A percentile compares a stretch with the other conserved stretches of the same genome.
Conservation (phyloP, 345 rosid genomes). For the Citrus maxima region DNA sequence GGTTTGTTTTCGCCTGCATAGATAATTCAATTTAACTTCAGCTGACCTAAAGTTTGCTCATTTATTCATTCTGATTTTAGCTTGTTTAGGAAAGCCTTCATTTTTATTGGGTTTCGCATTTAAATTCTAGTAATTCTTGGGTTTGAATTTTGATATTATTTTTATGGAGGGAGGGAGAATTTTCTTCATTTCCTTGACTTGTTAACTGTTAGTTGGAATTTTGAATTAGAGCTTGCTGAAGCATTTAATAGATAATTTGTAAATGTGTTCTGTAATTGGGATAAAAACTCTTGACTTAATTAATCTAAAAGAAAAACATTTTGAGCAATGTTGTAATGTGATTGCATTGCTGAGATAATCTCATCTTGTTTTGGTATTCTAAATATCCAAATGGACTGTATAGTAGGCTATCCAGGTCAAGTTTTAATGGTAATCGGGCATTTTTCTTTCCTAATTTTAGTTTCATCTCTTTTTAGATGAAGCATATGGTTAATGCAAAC, state of each 20-base stretch:
- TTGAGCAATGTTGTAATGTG: background rate
- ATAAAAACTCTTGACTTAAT: background rate
- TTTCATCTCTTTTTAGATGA: no score
- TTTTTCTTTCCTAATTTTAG: no score
- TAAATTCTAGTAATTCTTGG: background rate
- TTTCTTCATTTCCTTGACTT: background rate
- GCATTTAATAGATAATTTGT: background rate
- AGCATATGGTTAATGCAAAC: no score
- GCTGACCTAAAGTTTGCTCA: background rate
- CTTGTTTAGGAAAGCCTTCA: background rate
- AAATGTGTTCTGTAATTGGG: background rate
- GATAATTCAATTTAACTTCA: slow-evolving; percentile 27
- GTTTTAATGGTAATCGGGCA: no score
- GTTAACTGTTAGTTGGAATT: no score
- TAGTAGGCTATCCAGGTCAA: no score
- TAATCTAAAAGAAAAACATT: background rate
- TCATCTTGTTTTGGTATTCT: no score
- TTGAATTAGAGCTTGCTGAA: background rate
- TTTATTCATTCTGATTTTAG: background rate
- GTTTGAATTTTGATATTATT: background rate
- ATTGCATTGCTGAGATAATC: no score
- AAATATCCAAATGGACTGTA: no score
- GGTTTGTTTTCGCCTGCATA: slow-evolving; percentile 63
- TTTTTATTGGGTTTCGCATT: background rate
- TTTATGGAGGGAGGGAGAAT: no score